Base-by-base conservation (phyloP, 345 rosid genomes). In the Bruguiera gymnorhiza region DNA sequence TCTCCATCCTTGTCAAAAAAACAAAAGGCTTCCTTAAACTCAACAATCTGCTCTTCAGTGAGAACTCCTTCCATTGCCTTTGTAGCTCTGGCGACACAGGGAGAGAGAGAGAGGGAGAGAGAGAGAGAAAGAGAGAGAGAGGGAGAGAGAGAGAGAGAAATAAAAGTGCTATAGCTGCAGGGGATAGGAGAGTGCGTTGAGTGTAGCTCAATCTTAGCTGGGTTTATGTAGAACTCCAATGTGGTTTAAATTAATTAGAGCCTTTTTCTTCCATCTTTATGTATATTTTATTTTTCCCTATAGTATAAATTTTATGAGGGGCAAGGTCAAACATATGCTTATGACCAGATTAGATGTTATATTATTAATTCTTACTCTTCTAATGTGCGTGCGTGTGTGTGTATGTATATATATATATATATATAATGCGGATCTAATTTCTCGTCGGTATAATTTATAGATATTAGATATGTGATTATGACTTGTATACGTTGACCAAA, bases 1-100 rank as follows among this genome's bases (percentile, higher is more conserved):
- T 89, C 87, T 4, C 89, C 89, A 73, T 90, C 88, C 77, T 86
- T 86, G 73, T 89, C 96, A 65, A 87, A 86, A 20, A 89, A 79
- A 79, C 92, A 72, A 73, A 93, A 90, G 4, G 97, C 92, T 56
- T 90, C 97, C 75, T 57, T 85, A 61, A 87, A 90, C 86, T 89
- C 96, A 64, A 81, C 82, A 70, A 89, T 78, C 81, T 90, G 96
- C 65, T 90, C 89, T 23, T 89, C 77, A 6, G 86, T 77, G 0
- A 88, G 78, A 36, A 66, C 60, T n/a, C 73, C 71, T 61, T 75
- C 83, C 83, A 79, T 83, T 60, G 21, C 54, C 48, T 21, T 43
- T 50, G 50, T 43, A 15, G 18, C 26, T 11, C 16, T 56, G 31
- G 60, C 31, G 1, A 23, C 7, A 24, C 52, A 69, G 67, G 58